Percentiles rank a stretch among this genome's conserved stretches.
Evolutionary conservation across 2,329 filamentous ascomycete genomes (phyloP).

Genomic region (Paecilomyces formosus): DNA sequence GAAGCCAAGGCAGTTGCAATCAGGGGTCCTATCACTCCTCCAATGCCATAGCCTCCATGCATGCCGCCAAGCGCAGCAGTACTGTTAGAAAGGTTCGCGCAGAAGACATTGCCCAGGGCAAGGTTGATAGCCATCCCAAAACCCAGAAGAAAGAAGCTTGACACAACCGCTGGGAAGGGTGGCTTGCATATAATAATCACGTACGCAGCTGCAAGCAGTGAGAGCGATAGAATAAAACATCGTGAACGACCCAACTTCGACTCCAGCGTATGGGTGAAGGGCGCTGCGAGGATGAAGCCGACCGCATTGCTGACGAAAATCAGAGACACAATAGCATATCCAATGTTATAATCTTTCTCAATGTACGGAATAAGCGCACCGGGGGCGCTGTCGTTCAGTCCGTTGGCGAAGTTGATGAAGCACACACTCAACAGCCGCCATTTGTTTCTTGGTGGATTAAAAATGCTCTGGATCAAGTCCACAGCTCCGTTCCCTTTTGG

Average conservation of each 20-base stretch:
- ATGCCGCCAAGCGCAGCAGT: constrained; percentile 40
- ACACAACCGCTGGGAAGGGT: constrained; percentile 61
- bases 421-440: constrained; percentile 60
- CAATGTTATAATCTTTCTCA: constrained; percentile 66
- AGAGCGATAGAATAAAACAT: constrained; percentile 53
- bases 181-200: constrained; percentile 59
- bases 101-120: constrained; percentile 51
- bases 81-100: constrained; percentile 45
- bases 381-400: constrained; percentile 66
- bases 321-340: constrained; percentile 70
- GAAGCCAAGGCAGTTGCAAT: constrained; percentile 68
- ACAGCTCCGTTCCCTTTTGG: constrained; percentile 11
- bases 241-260: constrained; percentile 58
- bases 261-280: constrained; percentile 59
- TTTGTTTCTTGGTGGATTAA: constrained; percentile 53
- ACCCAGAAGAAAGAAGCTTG: constrained; percentile 61
- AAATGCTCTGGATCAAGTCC: constrained; percentile 17
- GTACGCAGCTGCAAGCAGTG: constrained; percentile 54
- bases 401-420: constrained; percentile 60
- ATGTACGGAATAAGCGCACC: constrained; percentile 78
- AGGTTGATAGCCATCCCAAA: constrained; percentile 45
- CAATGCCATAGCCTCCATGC: constrained; percentile 46
- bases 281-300: constrained; percentile 68
- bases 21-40: constrained; percentile 59
- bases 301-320: constrained; percentile 73